Evolutionary conservation across 2,329 filamentous ascomycete species (phyloP), one percentile per base, ranked within the genome.

Genomic region (Bipolaris cookei): DNA sequence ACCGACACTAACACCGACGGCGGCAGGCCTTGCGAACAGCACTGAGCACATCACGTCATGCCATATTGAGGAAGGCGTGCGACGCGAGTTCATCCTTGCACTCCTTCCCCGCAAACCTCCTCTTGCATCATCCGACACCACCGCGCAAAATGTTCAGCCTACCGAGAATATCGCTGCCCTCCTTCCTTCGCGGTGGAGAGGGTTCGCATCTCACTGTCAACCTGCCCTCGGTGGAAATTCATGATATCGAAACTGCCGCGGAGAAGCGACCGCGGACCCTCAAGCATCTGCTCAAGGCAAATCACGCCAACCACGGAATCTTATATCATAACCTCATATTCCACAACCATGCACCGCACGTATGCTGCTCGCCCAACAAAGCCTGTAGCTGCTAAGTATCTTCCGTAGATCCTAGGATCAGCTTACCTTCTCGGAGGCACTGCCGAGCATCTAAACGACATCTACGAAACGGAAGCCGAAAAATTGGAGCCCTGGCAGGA

Each of bases 261-360:
- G 92, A 96, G 72, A 94, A 91, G 75, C 83, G 90, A 54, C 87
- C 90, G 16, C 84, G 94, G 59, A 91, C 91, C 18, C 82, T 99
- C 60, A 97, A 96, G 79, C 92, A 98, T 77, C 82, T 99, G 13
- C 77, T 99, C 59, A 91, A 90, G 76, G 89, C 93, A 50, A 98
- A 98, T 75, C 95, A 99, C 79, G 88, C 89, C 65, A 97, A 95
- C 73, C 86, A 96, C 77, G 87, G 92, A 30, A 88, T 98, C 64
- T 79, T 97, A 52, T 95, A 90, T 75, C 87, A 93, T 73, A 75
- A 90, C 51, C 80, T 90, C 4, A 81, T 84, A 60, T 95, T 88
- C 68, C 87, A 95, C 79, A 98, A 98, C 71, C 90, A 96, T 77
- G 82, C 89, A 67, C 84, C 91, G 37, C 92, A 97, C 77, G 84